Conservation (phyloP, 768 basidiomycete species). For the Neoboletus magnificus region DNA sequence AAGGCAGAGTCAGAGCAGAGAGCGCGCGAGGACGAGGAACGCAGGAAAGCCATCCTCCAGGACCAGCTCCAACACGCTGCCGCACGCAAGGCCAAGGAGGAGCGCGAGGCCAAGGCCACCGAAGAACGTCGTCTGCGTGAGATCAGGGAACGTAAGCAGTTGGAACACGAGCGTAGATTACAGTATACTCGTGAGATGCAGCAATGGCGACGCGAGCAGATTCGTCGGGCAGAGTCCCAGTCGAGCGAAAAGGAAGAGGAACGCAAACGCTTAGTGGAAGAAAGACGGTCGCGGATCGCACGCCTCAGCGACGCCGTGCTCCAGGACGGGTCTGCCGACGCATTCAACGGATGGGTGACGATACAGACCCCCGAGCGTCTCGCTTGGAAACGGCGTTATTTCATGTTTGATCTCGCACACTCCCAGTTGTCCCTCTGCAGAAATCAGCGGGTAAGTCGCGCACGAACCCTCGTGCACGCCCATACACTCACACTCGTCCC, state of each 20-base stretch:
- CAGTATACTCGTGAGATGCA: conserved; percentile 52
- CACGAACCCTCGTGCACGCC: no score
- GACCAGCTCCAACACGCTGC: conserved; percentile 39
- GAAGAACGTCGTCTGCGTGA: conserved; percentile 46
- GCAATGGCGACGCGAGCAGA: conserved; percentile 50
- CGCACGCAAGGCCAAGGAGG: conserved; percentile 35
- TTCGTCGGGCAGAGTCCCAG: conserved; percentile 42
- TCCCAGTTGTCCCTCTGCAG: conserved; percentile 46
- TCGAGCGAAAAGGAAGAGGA: conserved; percentile 44
- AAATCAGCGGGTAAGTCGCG: conserved; percentile 44
- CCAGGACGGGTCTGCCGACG: conserved; percentile 37
- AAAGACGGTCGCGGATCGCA: conserved; percentile 37
- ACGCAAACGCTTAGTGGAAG: conserved; percentile 39
- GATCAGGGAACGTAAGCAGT: conserved; percentile 45
- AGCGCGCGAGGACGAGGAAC: conserved; percentile 41
- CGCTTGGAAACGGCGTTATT: conserved; percentile 65
- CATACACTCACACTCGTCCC: conserved; percentile 2
- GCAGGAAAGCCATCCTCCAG: conserved; percentile 42
- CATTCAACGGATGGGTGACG: conserved; percentile 58
- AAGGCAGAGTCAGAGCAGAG: conserved; percentile 17
- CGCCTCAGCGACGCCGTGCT: conserved; percentile 46
- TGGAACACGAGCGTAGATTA: conserved; percentile 46
- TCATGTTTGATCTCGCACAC: conserved; percentile 47
- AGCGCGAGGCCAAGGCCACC: conserved; percentile 39
- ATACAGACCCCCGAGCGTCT: conserved; percentile 52